Conservation (phyloP, 352 stramenopile genomes). For the Globisporangium spinosum region DNA sequence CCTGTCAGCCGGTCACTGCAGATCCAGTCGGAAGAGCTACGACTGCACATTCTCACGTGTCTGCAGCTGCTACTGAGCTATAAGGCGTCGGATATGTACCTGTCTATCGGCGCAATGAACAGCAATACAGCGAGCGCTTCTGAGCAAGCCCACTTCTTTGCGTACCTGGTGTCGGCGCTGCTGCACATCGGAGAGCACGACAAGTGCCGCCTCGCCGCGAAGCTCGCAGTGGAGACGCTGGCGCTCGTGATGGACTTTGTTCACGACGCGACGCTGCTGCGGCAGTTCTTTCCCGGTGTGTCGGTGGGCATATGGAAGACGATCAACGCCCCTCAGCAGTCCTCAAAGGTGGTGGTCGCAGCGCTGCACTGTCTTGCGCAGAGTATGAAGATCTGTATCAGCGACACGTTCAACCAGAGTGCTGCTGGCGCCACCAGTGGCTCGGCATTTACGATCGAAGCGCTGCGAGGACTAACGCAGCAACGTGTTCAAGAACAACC, state of each 20-base stretch:
- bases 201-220: slow-evolving; percentile 36
- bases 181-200: slow-evolving; percentile 59
- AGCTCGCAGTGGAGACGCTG: slow-evolving; percentile 40
- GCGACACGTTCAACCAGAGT: slow-evolving; percentile 17
- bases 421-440: neutral
- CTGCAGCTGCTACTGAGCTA: slow-evolving; percentile 34
- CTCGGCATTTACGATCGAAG: slow-evolving; percentile 20
- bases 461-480: slow-evolving; percentile 5
- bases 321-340: slow-evolving; percentile 58
- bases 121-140: neutral
- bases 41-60: slow-evolving; percentile 42
- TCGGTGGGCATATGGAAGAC: slow-evolving; percentile 59
- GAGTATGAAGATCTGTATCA: slow-evolving; percentile 35
- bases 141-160: slow-evolving; percentile 62
- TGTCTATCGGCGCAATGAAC: slow-evolving; percentile 13
- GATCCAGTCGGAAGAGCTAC: slow-evolving; percentile 58
- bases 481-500: neutral
- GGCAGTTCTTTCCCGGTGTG: slow-evolving; percentile 73
- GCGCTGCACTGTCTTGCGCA: slow-evolving; percentile 51
- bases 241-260: slow-evolving; percentile 36
- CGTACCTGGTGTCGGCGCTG: slow-evolving; percentile 58
- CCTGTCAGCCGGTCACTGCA: slow-evolving; percentile 9
- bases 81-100: slow-evolving; percentile 6
- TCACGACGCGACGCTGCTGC: slow-evolving; percentile 33
- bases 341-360: slow-evolving; percentile 58